Evolutionary conservation across 768 basidiomycete species (phyloP), one percentile per base, ranked within the genome.

Genomic region (Lactarius tabidus): DNA sequence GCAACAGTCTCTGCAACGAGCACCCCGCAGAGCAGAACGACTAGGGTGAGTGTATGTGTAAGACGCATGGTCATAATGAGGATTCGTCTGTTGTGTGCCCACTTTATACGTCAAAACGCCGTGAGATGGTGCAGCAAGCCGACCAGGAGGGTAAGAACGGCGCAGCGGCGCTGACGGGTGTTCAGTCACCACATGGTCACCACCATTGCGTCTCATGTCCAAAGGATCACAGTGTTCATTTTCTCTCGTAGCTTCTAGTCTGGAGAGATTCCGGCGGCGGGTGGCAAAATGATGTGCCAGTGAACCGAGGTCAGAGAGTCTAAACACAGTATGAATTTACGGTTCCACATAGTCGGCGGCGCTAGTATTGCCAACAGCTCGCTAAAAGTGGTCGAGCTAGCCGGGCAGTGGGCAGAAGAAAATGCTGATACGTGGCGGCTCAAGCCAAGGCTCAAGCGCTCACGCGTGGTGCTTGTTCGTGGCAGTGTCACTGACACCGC

Each of bases 41-140:
- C 9, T 12, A 66, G 26, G 31, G 57, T 20, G 57, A 66, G 33
- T 29, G 41, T 8, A 48, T 4, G 9, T 10, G 6, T 14, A 54
- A 55, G 52, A 14, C 41, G 60, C 18, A n/a, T 26, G 51, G 48
- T 62, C 39, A 23, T 9, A 41, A 10, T 31, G 23, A 5, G 15
- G 0, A 14, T 26, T 18, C 15, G 6, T 0, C 7, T 0, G 15
- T 39, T 59, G 8, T 12, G 38, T 1, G 12, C 20, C 28, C 59
- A 39, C 14, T 51, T 60, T 60, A 65, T 65, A 65, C 20, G 10
- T 28, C 12, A 36, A 26, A 9, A 61, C 36, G n/a, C 29, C 38
- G 26, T 31, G 8, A 6, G 17, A 28, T 51, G 33, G 33, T 18
- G 15, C 12, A 18, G 9, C 20, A 4, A 6, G 51, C 8, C 15